Evolutionary conservation across 2,329 filamentous ascomycete species (phyloP).

Genomic region (Aspergillus aculeatinus): DNA sequence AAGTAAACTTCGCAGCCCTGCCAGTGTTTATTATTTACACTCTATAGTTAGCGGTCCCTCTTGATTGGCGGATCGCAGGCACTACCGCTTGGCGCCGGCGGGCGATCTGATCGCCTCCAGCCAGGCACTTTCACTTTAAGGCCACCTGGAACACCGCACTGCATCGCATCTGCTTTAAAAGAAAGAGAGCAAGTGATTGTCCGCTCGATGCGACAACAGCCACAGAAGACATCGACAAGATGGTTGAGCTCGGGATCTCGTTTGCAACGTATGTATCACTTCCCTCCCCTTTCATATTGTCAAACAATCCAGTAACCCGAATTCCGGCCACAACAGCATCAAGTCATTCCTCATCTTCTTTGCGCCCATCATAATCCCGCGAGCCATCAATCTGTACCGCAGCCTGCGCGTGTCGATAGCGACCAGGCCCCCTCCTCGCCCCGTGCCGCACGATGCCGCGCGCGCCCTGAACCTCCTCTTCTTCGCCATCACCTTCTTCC

Average conservation of each 20-base stretch:
- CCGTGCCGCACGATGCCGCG: slow-evolving; percentile 34
- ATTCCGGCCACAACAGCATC: slow-evolving; percentile 29
- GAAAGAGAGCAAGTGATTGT: background rate
- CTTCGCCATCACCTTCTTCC: slow-evolving; percentile 52
- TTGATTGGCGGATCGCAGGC: background rate
- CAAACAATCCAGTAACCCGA: too few relatives aligned
- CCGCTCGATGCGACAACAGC: slow-evolving; percentile 2
- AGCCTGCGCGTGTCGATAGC: slow-evolving; percentile 33
- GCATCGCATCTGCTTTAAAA: background rate
- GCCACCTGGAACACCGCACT: background rate
- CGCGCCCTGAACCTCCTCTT: slow-evolving; percentile 53
- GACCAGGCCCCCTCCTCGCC: slow-evolving; percentile 39
- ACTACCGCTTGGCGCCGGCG: slow-evolving; percentile 15
- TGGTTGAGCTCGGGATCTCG: slow-evolving; percentile 31
- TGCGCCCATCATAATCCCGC: slow-evolving; percentile 43
- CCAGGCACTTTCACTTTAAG: background rate
- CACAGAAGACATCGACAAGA: slow-evolving; percentile 14
- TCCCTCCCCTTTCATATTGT: background rate
- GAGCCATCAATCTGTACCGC: slow-evolving; percentile 40
- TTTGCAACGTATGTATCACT: slow-evolving; percentile 32
- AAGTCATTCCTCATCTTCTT: slow-evolving; percentile 46
- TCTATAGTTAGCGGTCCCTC: too few relatives aligned
- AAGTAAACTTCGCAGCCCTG: too few relatives aligned
- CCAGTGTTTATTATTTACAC: too few relatives aligned
- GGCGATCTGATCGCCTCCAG: slow-evolving; percentile 13